A percentile compares a stretch with the other conserved stretches of the same genome.
These are phyloP conservation scores for Emergomyces orientalis DNA, from an alignment of 2,329 filamentous ascomycete genomes.

Conservation along the genomic window DNA sequence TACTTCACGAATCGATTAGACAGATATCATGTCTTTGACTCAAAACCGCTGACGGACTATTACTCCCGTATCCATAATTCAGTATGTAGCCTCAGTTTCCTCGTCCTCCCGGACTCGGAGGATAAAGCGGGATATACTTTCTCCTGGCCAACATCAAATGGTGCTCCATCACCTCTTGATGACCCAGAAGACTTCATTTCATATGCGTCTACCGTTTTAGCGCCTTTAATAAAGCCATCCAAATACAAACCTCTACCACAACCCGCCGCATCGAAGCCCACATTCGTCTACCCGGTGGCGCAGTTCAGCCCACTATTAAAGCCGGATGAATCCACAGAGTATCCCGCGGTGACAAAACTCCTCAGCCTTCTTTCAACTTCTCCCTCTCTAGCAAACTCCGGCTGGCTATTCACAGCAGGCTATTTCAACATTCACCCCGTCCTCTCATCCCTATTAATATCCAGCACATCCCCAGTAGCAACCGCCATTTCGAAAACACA, in stretches of 20 bases:
- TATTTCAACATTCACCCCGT: conserved; percentile 95
- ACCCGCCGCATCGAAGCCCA: conserved; percentile 45
- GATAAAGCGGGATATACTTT: conserved; percentile 43
- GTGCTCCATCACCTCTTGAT: conserved; percentile 63
- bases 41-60: conserved; percentile 68
- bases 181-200: conserved; percentile 60
- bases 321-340: conserved; percentile 76
- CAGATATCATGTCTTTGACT: conserved; percentile 84
- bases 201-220: conserved; percentile 57
- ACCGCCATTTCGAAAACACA: conserved; percentile 31
- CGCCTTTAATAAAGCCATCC: conserved; percentile 53
- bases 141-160: conserved; percentile 67
- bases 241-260: conserved; percentile 25
- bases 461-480: conserved; percentile 46
- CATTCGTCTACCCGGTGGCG: conserved; percentile 73
- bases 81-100: conserved; percentile 72
- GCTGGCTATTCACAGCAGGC: conserved; percentile 94
- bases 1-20: conserved; percentile 97
- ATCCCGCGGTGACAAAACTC: conserved; percentile 68
- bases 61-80: conserved; percentile 69
- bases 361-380: conserved; percentile 58
- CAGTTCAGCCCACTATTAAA: conserved; percentile 79
- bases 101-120: conserved; percentile 51
- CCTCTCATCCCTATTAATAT: conserved; percentile 69
- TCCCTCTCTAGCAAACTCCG: conserved; percentile 53